Evolutionary conservation across 2,329 filamentous ascomycete genomes (phyloP), one percentile per base, ranked within the genome.

Genomic region (Penicillium freii): DNA sequence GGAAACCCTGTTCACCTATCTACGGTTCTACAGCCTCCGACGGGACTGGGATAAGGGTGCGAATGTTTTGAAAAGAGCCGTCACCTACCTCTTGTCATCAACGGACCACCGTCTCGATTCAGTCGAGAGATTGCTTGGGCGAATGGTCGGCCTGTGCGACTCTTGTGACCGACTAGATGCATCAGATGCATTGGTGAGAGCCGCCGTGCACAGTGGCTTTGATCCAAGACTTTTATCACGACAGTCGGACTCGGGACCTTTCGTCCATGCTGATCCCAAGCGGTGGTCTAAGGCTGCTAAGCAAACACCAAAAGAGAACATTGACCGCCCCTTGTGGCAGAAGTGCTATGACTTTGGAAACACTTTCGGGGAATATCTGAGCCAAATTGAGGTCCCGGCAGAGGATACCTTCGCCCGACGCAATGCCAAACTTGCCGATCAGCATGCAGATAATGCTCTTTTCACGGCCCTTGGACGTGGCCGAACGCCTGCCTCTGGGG

Each of bases 121-220:
- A 21, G 65, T 75, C 23, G 70, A 76, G 36, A 66, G 74, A 23
- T 54, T 78, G 36, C 66, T 77, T 23, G 60, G 73, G 1, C 66
- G 72, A 36, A 77, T 77, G 75, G 69, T 75, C 7, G 65, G 72
- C 25, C 66, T 77, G 4, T 76, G 75, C 54, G 72, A 75, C 59
- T 61, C 64, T 15, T 77, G 74, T 47, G 57, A 62, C 23, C 66
- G 66, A 54, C 57, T 66, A 34, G 60, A 72, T 7, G 57, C 73
- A 5, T 68, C 73, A 3, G 58, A 69, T 25, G 63, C 57, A 19
- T 64, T 78, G 23, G 71, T 77, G 9, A 54, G 60, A n/a, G 70
- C 72, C 21, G 74, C 75, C 5, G 63, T 76, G 6, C 61, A 67
- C 21, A 72, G 71, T 54, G 74, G 75, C 4, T 72, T 78, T 45